Evolutionary conservation across 495 filamentous ascomycete species (phyloP).

Genomic region (Cercophora newfieldiana): DNA sequence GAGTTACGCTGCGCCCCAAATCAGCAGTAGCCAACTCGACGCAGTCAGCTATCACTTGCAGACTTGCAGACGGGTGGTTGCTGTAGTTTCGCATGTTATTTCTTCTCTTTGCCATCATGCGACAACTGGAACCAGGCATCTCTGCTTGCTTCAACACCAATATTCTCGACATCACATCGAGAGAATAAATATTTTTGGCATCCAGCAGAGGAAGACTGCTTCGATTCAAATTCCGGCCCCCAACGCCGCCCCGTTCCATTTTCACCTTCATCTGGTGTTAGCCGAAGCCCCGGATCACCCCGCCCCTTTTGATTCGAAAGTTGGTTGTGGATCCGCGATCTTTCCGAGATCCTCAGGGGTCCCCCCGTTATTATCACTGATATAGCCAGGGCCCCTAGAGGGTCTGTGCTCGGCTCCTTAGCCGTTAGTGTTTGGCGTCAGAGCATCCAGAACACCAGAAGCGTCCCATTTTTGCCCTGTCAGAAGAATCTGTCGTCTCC

Average conservation of each 20-base stretch:
- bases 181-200: background rate
- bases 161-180: background rate
- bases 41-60: conserved; percentile 17
- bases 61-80: conserved; percentile 3
- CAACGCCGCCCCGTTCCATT: background rate
- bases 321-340: conserved; percentile 33
- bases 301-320: conserved; percentile 18
- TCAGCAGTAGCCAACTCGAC: conserved; percentile 10
- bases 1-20: conserved; percentile 16
- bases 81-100: conserved; percentile 7
- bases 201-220: background rate
- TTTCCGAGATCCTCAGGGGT: conserved; percentile 33
- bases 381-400: conserved; percentile 22
- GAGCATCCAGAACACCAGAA: no score
- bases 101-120: background rate
- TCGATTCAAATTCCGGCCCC: conserved; percentile 6
- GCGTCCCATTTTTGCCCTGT: background rate
- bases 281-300: conserved; percentile 23
- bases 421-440: conserved; percentile 12
- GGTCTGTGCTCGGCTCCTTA: conserved; percentile 11
- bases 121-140: background rate
- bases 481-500: background rate
- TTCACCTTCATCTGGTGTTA: conserved; percentile 15
- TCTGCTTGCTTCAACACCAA: background rate
- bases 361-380: conserved; percentile 24